Evolutionary conservation across 2,329 filamentous ascomycete genomes (phyloP), one percentile per base, ranked within the genome.

Genomic region (Cercospora zeina): DNA sequence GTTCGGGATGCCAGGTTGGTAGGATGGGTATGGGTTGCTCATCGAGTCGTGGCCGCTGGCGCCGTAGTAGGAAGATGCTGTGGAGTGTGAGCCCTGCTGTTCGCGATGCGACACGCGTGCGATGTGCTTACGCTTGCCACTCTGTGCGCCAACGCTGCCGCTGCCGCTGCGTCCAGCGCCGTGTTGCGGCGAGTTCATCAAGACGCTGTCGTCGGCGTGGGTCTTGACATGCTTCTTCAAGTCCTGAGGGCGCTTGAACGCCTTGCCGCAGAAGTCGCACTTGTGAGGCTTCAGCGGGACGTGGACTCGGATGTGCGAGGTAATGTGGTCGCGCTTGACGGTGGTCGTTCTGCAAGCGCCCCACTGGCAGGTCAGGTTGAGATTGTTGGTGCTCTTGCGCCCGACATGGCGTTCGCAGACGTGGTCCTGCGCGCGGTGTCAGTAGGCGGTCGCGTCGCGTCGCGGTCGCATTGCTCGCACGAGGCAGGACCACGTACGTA

Each of bases 181-280:
- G 27, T 85, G 83, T 70, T 87, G 85, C 3, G 86, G 86, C 49
- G 85, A 88, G 70, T 85, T 82, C 64, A 86, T 81, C 65, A 86
- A 81, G 42, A 96, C 91, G 45, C 92, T 96, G 78, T 97, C 93
- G 74, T 97, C 93, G 71, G 93, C 93, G 75, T 97, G 93, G 4
- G 93, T 97, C 87, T 97, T 99, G 78, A 97, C 92, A 77, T 99
- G 95, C 82, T 99, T 99, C 87, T 99, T 97, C 72, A 99, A 78
- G 81, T 99, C 95, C 80, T 99, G 95, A 2, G 95, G 95, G 34
- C 95, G 90, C 86, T 99, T 99, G 85, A 99, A 99, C 1, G 93
- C 93, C 82, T 99, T 99, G 75, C 91, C 91, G 75, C 95, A 99
- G 79, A 97, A 96, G 75, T 97, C 93, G 78, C 95, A 99, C 80